Evolutionary conservation across 164 flowering plant genomes (phyloP), one percentile per base, ranked within the genome.

Genomic region (Sedum album): DNA sequence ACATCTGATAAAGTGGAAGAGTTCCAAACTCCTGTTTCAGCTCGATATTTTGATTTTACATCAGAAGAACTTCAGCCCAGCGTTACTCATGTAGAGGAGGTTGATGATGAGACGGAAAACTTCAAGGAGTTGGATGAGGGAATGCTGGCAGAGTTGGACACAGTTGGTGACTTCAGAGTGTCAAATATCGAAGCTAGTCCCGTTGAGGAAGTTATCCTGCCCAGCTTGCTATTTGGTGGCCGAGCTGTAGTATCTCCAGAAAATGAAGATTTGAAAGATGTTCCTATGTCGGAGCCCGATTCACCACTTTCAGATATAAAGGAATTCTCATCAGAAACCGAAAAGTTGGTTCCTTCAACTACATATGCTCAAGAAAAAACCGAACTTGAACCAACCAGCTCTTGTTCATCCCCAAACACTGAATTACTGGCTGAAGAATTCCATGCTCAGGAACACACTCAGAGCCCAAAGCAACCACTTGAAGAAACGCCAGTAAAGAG

Each of bases 161-260:
- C 57, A 23, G 57, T 51, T n/a, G 26, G 57, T 3, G 26, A 51
- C 28, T 51, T 21, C 5, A 51, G 57, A n/a, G 57, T 51, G 57
- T 14, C 57, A 5, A 51, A 21, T 10, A n/a, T 23, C 21, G 57
- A 51, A 44, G 81, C 74, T 33, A 79, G 74, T 66, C 57, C 83
- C 36, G 20, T 65, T 57, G 78, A 78, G 70, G 73, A 74, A 31
- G 68, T 76, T 36, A 69, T 71, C 51, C 65, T 76, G 35, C 73
- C 75, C 2, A 68, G 79, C 66, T 55, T 65, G 41, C 31, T 68
- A 26, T 73, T 69, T n/a, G 41, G 67, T 25, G 61, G 38, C 35
- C 65, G 1, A 31, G 55, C 9, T 49, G 38, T 25, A 30, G 65
- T 67, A 42, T 35, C 7, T 3, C 38, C 38, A 35, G 38, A 35